phyloP scores from a whole-genome alignment of 2,329 filamentous ascomycete species.

The Diaporthe sp. region DNA sequence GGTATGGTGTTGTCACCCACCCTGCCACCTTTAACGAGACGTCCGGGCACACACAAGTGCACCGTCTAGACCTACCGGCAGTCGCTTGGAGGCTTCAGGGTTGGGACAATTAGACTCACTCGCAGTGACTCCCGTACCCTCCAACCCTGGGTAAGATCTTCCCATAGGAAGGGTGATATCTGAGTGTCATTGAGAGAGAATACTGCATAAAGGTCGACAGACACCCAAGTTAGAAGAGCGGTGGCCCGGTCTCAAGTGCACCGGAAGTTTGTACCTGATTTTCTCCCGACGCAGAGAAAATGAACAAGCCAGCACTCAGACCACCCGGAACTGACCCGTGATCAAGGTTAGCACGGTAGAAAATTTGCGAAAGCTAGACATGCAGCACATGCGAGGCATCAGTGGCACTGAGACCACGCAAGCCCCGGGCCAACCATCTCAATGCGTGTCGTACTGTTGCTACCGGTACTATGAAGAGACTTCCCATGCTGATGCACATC shows the following conservation, averaged over 20 bases:
- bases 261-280: neutral
- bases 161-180: neutral
- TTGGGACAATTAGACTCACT: neutral
- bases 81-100: neutral
- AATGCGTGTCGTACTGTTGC: slow-evolving; percentile 5
- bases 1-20: neutral
- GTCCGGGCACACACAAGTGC: slow-evolving; percentile 12
- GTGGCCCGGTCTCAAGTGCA: slow-evolving; percentile 1
- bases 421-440: neutral
- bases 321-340: neutral
- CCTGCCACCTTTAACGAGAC: neutral
- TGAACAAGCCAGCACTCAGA: neutral
- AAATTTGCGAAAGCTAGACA: neutral
- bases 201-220: neutral
- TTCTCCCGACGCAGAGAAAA: neutral
- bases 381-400: slow-evolving; percentile 1
- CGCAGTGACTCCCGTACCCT: neutral
- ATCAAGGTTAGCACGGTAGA: neutral
- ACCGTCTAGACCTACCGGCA: neutral
- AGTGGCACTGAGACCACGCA: neutral
- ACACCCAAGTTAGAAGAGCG: neutral
- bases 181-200: neutral
- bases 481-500: neutral
- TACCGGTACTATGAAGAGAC: neutral
- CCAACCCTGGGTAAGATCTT: neutral